Percentiles rank a stretch among this genome's conserved stretches.
phyloP scores from a whole-genome alignment of 441 rosid genomes.

The Mallotus japonicus region DNA sequence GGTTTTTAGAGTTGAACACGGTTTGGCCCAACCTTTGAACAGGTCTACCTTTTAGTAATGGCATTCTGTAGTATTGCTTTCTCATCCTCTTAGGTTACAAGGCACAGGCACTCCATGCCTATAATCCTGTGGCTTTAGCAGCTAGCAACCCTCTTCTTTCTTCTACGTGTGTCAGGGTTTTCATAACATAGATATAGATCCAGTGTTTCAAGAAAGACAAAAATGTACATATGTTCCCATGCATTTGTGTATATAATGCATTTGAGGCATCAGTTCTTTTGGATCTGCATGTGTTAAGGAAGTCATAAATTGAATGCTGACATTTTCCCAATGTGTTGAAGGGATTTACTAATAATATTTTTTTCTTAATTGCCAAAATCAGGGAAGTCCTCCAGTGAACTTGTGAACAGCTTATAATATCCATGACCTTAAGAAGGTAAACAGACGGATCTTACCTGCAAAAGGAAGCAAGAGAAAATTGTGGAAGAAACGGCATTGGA shows the following conservation, averaged over 20 bases:
- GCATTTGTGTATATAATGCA: no score
- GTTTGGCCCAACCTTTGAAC: no score
- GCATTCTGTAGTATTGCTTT: not conserved
- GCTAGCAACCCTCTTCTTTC: not conserved
- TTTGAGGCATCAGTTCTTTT: no score
- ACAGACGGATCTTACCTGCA: slow-evolving; percentile 1
- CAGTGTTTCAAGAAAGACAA: no score
- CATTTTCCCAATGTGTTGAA: no score
- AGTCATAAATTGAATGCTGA: not conserved
- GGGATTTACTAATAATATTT: slow-evolving; percentile 7
- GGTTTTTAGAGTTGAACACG: no score
- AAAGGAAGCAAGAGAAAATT: slow-evolving; percentile 17
- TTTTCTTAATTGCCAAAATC: slow-evolving; percentile 20
- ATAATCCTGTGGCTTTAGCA: not conserved
- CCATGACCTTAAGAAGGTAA: slow-evolving; percentile 11
- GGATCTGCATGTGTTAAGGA: not conserved
- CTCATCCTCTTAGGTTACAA: slow-evolving; percentile 3
- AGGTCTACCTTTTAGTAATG: not conserved
- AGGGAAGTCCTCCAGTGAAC: slow-evolving; percentile 68
- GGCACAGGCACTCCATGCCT: not conserved
- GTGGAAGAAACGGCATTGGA: slow-evolving; percentile 2
- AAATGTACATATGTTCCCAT: no score
- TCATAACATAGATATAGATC: not conserved
- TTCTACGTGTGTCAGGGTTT: not conserved
- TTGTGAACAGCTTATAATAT: slow-evolving; percentile 30